A percentile compares a stretch with the other conserved stretches of the same genome.
Evolutionary conservation across 1,284 basidiomycete species (phyloP).

Genomic region (Porodaedalea pini): DNA sequence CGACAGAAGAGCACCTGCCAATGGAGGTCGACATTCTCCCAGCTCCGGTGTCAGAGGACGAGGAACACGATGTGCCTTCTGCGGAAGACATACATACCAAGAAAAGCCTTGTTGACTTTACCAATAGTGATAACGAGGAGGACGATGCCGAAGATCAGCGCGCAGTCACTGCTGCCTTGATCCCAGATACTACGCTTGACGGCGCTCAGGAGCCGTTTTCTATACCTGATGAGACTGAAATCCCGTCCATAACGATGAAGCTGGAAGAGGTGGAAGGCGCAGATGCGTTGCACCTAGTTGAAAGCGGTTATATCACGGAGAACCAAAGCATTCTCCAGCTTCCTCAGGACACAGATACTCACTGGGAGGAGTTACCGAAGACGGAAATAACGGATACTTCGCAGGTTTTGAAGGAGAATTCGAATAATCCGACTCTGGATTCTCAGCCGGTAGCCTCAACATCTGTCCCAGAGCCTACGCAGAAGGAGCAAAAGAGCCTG

Average conservation of each 20-base stretch:
- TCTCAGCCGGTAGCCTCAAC: constrained; percentile 34
- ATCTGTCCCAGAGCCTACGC: constrained; percentile 30
- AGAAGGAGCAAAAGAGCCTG: background rate
- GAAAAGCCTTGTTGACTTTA: background rate
- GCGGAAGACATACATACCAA: background rate
- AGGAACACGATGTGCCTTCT: background rate
- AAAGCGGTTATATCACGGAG: background rate
- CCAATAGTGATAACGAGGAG: background rate
- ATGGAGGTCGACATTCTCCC: constrained; percentile 11
- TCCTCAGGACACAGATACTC: constrained; percentile 3
- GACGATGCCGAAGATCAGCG: constrained; percentile 53
- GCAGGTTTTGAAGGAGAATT: constrained; percentile 34
- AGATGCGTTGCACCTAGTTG: constrained; percentile 39
- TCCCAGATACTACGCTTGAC: constrained; percentile 45
- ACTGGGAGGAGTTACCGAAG: constrained; percentile 30
- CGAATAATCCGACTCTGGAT: constrained; percentile 50
- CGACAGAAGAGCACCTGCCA: constrained; percentile 6
- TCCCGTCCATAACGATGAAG: constrained; percentile 43
- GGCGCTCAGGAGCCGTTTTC: constrained; percentile 27
- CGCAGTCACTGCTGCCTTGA: constrained; percentile 55
- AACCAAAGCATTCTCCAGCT: constrained; percentile 35
- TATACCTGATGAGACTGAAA: constrained; percentile 33
- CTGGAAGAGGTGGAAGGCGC: constrained; percentile 60
- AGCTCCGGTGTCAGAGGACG: background rate
- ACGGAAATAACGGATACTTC: constrained; percentile 21